Percentiles rank a stretch among this genome's conserved stretches.
These are phyloP conservation scores for Trichomonascaceae sp. DNA, from an alignment of 1,139 yeast genomes.

Conservation along the genomic window DNA sequence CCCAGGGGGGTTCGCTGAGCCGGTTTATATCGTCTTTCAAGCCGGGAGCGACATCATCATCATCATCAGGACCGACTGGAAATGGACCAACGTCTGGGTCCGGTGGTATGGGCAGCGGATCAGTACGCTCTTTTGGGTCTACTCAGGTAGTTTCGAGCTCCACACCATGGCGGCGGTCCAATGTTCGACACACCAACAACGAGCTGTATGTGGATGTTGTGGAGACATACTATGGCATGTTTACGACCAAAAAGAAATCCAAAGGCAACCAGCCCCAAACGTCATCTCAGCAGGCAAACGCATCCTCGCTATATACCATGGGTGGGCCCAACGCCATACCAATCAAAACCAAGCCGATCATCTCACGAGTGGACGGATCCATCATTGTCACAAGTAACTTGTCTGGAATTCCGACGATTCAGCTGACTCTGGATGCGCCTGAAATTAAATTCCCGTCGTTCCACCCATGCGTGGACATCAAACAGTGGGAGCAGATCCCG, in stretches of 20 bases:
- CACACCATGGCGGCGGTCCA: constrained; percentile 59
- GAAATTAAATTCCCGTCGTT: constrained; percentile 30
- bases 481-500: constrained; percentile 19
- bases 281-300: background rate
- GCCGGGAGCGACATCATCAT: constrained; percentile 3
- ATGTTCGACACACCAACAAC: constrained; percentile 55
- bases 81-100: background rate
- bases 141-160: constrained; percentile 20
- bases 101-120: constrained; percentile 2
- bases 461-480: constrained; percentile 41
- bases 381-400: constrained; percentile 53
- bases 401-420: constrained; percentile 64
- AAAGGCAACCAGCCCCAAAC: background rate
- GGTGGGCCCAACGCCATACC: no score
- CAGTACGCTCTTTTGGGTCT: constrained; percentile 9
- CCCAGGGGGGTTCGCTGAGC: constrained; percentile 30
- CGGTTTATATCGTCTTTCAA: constrained; percentile 15
- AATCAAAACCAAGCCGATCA: no score
- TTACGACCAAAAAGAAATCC: background rate
- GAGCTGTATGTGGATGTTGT: constrained; percentile 71
- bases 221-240: constrained; percentile 37
- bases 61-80: background rate
- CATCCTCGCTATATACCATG: no score
- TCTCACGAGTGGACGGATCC: constrained; percentile 53
- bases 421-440: constrained; percentile 34